These are phyloP conservation scores for Leccinum olivaceopallidum DNA, from an alignment of 768 basidiomycete species.

Conservation along the genomic window DNA sequence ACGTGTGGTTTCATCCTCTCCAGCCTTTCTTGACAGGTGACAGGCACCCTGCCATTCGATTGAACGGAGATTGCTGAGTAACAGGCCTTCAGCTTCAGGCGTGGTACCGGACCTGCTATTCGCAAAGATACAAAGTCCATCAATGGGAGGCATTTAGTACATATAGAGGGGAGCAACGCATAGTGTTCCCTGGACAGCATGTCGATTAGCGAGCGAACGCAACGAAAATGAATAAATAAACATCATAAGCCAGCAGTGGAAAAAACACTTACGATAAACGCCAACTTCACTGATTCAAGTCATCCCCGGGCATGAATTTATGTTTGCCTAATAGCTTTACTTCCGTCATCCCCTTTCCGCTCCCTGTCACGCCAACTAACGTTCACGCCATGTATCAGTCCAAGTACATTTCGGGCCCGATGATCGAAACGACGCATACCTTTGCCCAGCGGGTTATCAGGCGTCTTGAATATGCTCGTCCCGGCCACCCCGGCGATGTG, in stretches of 20 bases:
- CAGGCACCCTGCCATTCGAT: constrained; percentile 9
- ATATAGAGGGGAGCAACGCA: constrained; percentile 22
- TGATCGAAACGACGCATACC: constrained; percentile 49
- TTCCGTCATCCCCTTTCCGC: constrained; percentile 88
- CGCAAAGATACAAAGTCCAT: constrained; percentile 27
- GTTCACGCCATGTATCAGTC: constrained; percentile 18
- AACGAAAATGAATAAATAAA: not conserved
- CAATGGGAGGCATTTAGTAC: constrained; percentile 24
- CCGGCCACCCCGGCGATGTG: constrained; percentile 87
- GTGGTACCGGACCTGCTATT: constrained; percentile 27
- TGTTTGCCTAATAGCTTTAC: constrained; percentile 68
- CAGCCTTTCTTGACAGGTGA: constrained; percentile 17
- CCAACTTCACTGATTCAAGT: constrained; percentile 35
- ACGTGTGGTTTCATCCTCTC: constrained; percentile 25
- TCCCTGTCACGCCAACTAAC: constrained; percentile 87
- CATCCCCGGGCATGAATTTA: constrained; percentile 62
- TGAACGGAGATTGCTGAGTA: constrained; percentile 11
- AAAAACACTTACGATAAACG: constrained; percentile 10
- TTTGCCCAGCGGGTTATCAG: constrained; percentile 85
- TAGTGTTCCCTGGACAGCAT: constrained; percentile 13
- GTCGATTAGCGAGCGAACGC: constrained; percentile 12
- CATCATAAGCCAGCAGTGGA: not conserved
- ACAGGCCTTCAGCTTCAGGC: constrained; percentile 11
- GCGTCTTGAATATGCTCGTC: constrained; percentile 93
- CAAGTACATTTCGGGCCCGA: not conserved